phyloP scores from a whole-genome alignment of 2,329 filamentous ascomycete genomes.

The Bretziella fagacearum region DNA sequence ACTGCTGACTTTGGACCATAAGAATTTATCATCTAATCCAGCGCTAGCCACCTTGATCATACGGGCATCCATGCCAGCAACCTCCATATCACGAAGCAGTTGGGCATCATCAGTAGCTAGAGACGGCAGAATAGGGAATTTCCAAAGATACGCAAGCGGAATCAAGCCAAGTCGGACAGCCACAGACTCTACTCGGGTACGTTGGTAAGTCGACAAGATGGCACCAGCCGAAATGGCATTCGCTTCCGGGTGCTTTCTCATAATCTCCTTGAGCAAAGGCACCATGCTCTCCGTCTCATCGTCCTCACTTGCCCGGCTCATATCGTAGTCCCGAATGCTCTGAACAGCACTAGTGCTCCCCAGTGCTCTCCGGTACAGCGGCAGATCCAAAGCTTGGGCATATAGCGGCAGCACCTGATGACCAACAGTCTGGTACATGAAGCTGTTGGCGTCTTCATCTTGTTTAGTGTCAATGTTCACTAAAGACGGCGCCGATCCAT shows the following conservation, averaged over 20 bases:
- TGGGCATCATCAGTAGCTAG: conserved; percentile 29
- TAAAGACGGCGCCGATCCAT: conserved; percentile 9
- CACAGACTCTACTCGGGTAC: conserved; percentile 86
- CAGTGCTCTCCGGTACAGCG: conserved; percentile 70
- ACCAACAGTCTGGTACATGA: conserved; percentile 98
- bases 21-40: conserved; percentile 60
- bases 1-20: conserved; percentile 67
- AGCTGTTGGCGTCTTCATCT: conserved; percentile 62
- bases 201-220: conserved; percentile 88
- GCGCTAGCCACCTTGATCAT: conserved; percentile 92
- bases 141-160: conserved; percentile 81
- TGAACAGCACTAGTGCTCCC: conserved; percentile 48
- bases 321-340: conserved; percentile 52
- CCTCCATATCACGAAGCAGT: conserved; percentile 68
- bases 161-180: conserved; percentile 66
- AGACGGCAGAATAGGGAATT: conserved; percentile 58
- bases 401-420: conserved; percentile 78
- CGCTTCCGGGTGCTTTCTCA: conserved; percentile 53
- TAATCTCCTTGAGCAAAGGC: conserved; percentile 52
- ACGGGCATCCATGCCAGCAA: conserved; percentile 62
- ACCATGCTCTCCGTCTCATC: conserved; percentile 87
- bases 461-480: conserved; percentile 12
- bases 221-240: conserved; percentile 83
- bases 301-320: conserved; percentile 18
- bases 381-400: conserved; percentile 57